Conservation (phyloP, 495 filamentous ascomycete genomes). For the Mytilinidion resinicola region DNA sequence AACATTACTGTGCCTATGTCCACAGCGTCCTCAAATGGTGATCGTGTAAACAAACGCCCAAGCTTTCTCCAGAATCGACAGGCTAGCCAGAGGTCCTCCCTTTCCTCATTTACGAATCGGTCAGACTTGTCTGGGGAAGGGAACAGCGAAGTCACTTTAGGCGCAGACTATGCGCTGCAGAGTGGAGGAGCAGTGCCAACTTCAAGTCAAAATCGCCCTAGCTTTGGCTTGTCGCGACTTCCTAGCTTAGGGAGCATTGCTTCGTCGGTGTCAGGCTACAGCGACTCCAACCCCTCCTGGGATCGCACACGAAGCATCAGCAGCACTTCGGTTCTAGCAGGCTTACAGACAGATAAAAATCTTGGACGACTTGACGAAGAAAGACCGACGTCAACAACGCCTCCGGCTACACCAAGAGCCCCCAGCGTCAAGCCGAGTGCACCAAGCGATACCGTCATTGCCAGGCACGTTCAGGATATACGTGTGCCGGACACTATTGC, state of each 20-base stretch:
- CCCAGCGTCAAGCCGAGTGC: constrained; percentile 44
- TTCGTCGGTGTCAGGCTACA: constrained; percentile 77
- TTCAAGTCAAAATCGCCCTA: constrained; percentile 43
- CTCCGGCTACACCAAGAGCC: constrained; percentile 50
- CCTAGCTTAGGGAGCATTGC: constrained; percentile 91
- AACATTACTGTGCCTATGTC: constrained; percentile 17
- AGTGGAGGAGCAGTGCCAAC: constrained; percentile 67
- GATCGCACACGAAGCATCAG: constrained; percentile 38
- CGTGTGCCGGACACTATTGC: constrained; percentile 85
- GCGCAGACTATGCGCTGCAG: constrained; percentile 81
- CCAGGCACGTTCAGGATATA: constrained; percentile 79
- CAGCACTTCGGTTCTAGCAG: constrained; percentile 25
- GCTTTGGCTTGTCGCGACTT: constrained; percentile 58
- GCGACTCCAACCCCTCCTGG: constrained; percentile 48
- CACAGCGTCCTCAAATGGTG: background rate
- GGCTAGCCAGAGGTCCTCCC: constrained; percentile 70
- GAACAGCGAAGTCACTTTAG: constrained; percentile 64
- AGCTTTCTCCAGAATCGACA: constrained; percentile 68
- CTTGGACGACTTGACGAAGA: constrained; percentile 60
- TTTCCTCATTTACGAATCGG: constrained; percentile 63
- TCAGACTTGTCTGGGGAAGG: constrained; percentile 49
- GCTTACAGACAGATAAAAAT: constrained; percentile 34
- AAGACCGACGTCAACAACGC: constrained; percentile 37
- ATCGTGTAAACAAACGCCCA: constrained; percentile 48
- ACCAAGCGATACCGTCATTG: constrained; percentile 82